Conservation (phyloP, 352 stramenopile species). For the Phytophthora syringae region DNA sequence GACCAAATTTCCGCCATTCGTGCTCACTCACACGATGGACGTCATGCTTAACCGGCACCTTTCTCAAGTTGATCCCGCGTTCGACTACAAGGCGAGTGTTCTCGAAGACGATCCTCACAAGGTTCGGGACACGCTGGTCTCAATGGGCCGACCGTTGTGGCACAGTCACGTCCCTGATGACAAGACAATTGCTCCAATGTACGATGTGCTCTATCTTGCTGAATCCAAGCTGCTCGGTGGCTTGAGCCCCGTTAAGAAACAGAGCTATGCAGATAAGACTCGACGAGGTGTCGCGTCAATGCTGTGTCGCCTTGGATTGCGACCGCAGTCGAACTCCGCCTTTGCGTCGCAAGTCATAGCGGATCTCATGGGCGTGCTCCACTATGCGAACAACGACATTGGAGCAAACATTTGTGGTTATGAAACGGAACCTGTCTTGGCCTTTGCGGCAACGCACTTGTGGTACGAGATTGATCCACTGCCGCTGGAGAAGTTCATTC, state of each 20-base stretch:
- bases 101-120: too few relatives aligned
- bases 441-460: conserved; percentile 29
- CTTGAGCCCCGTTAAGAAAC: background rate
- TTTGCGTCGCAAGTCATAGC: conserved; percentile 29
- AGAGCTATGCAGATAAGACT: background rate
- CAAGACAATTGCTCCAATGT: too few relatives aligned
- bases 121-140: too few relatives aligned
- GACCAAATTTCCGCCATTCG: too few relatives aligned
- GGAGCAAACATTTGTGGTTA: conserved; percentile 14
- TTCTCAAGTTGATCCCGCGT: too few relatives aligned
- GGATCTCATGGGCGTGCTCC: conserved; percentile 32
- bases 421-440: conserved; percentile 25
- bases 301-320: conserved; percentile 20
- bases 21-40: too few relatives aligned
- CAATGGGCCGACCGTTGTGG: background rate
- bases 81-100: too few relatives aligned
- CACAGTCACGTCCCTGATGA: too few relatives aligned
- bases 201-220: too few relatives aligned
- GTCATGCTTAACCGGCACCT: too few relatives aligned
- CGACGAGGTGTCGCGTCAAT: background rate
- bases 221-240: too few relatives aligned
- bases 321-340: conserved; percentile 13
- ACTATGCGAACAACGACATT: conserved; percentile 4
- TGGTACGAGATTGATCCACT: conserved; percentile 12
- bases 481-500: conserved; percentile 1